A percentile compares a stretch with the other conserved stretches of the same genome.
Evolutionary conservation across 495 filamentous ascomycete species (phyloP).

Genomic region (Hypoxylon crocopeplum): DNA sequence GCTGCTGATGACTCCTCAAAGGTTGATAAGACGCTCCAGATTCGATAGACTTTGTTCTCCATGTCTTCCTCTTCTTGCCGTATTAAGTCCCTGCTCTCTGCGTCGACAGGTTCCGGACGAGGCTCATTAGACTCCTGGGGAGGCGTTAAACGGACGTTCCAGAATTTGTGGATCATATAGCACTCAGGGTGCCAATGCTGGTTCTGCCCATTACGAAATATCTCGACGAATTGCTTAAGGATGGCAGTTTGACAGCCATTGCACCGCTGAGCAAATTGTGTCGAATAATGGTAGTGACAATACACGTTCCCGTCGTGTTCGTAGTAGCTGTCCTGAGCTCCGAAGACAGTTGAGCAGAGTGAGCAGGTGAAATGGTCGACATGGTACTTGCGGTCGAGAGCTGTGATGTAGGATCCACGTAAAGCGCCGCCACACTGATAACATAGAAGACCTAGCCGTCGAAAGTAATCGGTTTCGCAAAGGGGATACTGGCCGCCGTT

Average conservation of each 20-base stretch:
- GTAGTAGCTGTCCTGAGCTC: conserved; percentile 97
- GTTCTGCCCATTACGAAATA: conserved; percentile 95
- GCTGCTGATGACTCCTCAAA: conserved; percentile 98
- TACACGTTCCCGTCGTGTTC: conserved; percentile 97
- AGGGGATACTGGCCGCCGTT: conserved; percentile 89
- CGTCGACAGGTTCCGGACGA: conserved; percentile 63
- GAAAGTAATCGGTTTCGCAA: conserved; percentile 98
- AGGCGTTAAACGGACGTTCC: conserved; percentile 86
- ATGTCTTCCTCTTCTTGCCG: conserved; percentile 88
- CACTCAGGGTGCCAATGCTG: conserved; percentile 99
- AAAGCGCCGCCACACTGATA: conserved; percentile 91
- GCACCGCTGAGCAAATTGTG: conserved; percentile 93
- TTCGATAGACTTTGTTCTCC: conserved; percentile 97
- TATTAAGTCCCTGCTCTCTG: conserved; percentile 75
- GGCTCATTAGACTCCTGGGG: conserved; percentile 46
- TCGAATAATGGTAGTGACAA: conserved; percentile 99
- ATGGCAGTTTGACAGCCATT: conserved; percentile 98
- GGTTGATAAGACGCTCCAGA: conserved; percentile 96
- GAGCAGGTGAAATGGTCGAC: conserved; percentile 99
- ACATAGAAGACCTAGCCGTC: conserved; percentile 88
- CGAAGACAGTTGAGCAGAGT: conserved; percentile 95
- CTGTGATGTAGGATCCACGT: conserved; percentile 97
- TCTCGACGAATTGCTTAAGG: conserved; percentile 98
- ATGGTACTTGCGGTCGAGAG: conserved; percentile 96
- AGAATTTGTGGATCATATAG: conserved; percentile 99